Evolutionary conservation across 257 asterid genomes (phyloP).

Genomic region (Nemophila menziesii): DNA sequence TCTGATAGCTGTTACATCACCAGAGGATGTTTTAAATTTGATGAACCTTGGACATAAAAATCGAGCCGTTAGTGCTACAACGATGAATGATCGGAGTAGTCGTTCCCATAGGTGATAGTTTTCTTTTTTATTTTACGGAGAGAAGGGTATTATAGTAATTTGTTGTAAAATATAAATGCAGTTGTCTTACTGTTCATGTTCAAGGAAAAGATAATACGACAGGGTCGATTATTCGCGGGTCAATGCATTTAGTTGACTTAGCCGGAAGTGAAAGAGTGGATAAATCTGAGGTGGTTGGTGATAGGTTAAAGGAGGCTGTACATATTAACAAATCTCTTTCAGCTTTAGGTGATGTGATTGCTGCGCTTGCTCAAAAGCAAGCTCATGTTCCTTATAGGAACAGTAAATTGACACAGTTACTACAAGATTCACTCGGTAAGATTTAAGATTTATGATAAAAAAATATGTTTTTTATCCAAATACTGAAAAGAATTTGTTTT

Average conservation of each 20-base stretch:
- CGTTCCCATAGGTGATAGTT: constrained; percentile 75
- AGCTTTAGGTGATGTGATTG: constrained; percentile 77
- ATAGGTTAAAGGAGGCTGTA: constrained; percentile 70
- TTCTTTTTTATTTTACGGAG: neutral
- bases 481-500: constrained; percentile 7
- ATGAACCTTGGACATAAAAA: constrained; percentile 74
- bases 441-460: neutral
- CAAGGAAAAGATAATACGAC: constrained; percentile 72
- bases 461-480: constrained; percentile 5
- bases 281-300: constrained; percentile 64
- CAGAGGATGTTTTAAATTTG: constrained; percentile 55
- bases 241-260: constrained; percentile 82
- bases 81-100: constrained; percentile 68
- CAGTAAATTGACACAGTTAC: constrained; percentile 84
- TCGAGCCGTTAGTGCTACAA: constrained; percentile 69
- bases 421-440: constrained; percentile 80
- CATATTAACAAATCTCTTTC: constrained; percentile 72
- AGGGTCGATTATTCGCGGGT: constrained; percentile 46
- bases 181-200: constrained; percentile 81
- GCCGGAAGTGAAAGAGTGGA: constrained; percentile 90
- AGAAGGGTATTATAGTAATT: neutral
- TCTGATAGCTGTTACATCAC: constrained; percentile 47
- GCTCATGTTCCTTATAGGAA: constrained; percentile 78
- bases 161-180: constrained; percentile 23
- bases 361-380: constrained; percentile 65